Evolutionary conservation across 768 basidiomycete species (phyloP).

Genomic region (Postia placenta): DNA sequence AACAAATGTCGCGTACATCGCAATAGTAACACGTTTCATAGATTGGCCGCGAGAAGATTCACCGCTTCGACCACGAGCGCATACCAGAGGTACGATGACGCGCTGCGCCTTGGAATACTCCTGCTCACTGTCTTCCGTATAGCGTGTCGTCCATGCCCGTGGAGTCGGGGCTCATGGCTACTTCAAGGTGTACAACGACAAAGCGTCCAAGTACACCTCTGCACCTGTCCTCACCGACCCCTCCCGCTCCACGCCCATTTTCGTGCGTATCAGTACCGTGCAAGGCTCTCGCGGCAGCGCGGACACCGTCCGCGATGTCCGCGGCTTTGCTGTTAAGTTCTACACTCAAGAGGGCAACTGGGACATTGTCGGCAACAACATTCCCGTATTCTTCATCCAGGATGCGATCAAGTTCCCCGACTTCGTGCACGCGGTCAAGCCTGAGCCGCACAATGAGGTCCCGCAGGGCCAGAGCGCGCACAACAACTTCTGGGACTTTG

Average conservation of each 20-base stretch:
- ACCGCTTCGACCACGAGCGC: constrained; percentile 81
- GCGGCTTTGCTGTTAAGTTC: constrained; percentile 81
- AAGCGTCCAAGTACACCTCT: constrained; percentile 64
- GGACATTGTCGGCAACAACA: constrained; percentile 84
- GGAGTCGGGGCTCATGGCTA: constrained; percentile 79
- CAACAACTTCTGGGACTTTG: constrained; percentile 88
- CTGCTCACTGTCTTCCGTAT: constrained; percentile 18
- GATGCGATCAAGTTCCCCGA: constrained; percentile 85
- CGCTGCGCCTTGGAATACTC: not conserved
- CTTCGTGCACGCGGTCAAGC: constrained; percentile 78
- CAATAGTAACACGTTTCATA: too few species aligned
- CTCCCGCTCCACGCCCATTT: constrained; percentile 65
- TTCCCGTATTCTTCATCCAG: constrained; percentile 80
- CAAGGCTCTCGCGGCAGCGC: constrained; percentile 78
- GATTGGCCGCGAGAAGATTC: constrained; percentile 66
- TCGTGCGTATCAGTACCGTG: constrained; percentile 84
- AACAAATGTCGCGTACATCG: too few species aligned
- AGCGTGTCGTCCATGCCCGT: constrained; percentile 71
- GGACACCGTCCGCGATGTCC: constrained; percentile 76
- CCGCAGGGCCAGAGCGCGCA: constrained; percentile 66
- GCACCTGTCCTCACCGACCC: constrained; percentile 72
- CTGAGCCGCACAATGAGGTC: constrained; percentile 80
- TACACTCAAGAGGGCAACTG: constrained; percentile 84
- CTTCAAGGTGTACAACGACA: constrained; percentile 67
- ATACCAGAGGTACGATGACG: constrained; percentile 62